Percentiles rank a stretch among this genome's conserved stretches.
phyloP scores from a whole-genome alignment of 2,329 filamentous ascomycete species.

The Neospermospora avenae region DNA sequence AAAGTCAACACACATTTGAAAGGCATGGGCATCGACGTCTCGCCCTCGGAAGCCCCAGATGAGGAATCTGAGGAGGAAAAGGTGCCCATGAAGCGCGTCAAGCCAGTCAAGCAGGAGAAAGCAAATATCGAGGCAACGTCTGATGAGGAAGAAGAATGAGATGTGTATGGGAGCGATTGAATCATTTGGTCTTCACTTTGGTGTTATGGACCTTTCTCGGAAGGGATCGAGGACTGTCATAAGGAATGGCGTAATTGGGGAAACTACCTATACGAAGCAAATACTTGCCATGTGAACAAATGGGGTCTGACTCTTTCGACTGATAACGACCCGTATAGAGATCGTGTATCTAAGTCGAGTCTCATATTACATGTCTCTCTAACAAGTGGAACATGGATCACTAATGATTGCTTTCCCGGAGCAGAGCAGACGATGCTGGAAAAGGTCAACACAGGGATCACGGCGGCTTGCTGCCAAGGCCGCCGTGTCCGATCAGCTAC shows the following conservation, averaged over 20 bases:
- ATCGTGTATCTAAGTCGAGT: too few species aligned
- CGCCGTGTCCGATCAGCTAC: too few species aligned
- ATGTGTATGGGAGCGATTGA: background rate
- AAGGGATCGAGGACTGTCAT: background rate
- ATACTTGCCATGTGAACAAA: too few species aligned
- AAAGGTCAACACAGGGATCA: too few species aligned
- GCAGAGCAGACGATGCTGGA: too few species aligned
- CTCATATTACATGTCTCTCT: too few species aligned
- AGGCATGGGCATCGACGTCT: constrained; percentile 42
- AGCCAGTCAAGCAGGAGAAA: constrained; percentile 40
- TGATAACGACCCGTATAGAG: too few species aligned
- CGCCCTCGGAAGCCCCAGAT: constrained; percentile 32
- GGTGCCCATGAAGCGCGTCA: constrained; percentile 41
- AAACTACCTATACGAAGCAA: background rate
- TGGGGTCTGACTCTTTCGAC: too few species aligned
- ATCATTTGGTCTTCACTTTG: background rate
- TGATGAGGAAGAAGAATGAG: constrained; percentile 51
- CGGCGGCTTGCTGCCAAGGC: too few species aligned
- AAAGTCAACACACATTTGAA: constrained; percentile 55
- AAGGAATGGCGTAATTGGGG: background rate
- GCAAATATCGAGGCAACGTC: constrained; percentile 63
- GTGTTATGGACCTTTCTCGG: background rate
- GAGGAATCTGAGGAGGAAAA: constrained; percentile 34
- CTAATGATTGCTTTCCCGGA: too few species aligned
- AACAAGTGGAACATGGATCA: too few species aligned